A percentile compares a stretch with the other conserved stretches of the same genome.
Conservation (phyloP, 495 filamentous ascomycete genomes). For the Lasiosphaeria miniovina region DNA sequence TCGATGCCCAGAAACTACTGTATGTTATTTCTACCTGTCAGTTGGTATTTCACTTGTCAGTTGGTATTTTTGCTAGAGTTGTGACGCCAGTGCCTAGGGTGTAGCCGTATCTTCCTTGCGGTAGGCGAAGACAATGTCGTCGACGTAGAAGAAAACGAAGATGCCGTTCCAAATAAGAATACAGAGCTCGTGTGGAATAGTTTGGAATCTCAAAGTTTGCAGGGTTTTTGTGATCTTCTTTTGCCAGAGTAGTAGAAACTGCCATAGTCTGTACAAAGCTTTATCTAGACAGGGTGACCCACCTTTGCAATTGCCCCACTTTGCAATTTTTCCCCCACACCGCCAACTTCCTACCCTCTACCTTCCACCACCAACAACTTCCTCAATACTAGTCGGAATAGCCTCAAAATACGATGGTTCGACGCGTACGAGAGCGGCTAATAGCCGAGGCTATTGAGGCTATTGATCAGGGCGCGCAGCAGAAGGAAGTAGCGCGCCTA, state of each 20-base stretch:
- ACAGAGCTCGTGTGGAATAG: conserved; percentile 16
- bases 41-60: too few relatives aligned
- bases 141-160: too few relatives aligned
- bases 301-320: too few relatives aligned
- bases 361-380: too few relatives aligned
- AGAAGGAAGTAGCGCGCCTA: too few relatives aligned
- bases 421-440: too few relatives aligned
- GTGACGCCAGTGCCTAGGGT: background rate
- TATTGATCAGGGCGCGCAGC: too few relatives aligned
- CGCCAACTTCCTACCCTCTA: too few relatives aligned
- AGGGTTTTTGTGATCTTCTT: conserved; percentile 14
- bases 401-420: too few relatives aligned
- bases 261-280: conserved; percentile 17
- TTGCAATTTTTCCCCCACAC: too few relatives aligned
- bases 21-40: conserved; percentile 9
- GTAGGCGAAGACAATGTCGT: conserved; percentile 18
- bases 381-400: too few relatives aligned
- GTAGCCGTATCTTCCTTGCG: background rate
- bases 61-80: conserved; percentile 7
- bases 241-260: conserved; percentile 22
- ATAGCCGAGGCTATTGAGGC: too few relatives aligned
- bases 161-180: conserved; percentile 5
- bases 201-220: conserved; percentile 4
- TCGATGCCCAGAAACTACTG: conserved; percentile 15
- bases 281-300: conserved; percentile 16